Evolutionary conservation across 2,329 filamentous ascomycete species (phyloP), one percentile per base, ranked within the genome.

Genomic region (Orbilia ellipsospora): DNA sequence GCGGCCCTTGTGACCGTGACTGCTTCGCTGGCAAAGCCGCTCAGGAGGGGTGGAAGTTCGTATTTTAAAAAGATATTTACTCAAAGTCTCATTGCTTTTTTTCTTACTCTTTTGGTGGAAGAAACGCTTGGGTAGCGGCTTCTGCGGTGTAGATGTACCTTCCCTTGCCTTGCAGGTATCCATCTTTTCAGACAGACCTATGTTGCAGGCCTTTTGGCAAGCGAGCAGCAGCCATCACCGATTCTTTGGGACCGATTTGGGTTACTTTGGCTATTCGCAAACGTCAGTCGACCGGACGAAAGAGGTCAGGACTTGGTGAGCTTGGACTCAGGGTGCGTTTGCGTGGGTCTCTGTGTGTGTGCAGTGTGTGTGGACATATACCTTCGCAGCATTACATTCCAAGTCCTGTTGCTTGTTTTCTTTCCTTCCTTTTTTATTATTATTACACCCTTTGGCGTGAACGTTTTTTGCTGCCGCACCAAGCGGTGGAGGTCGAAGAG

Each of bases 1-100:
- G 64, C 72, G 72, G 72, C 72, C 72, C 72, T 75, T 75, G 72
- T 75, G 72, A 75, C 64, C 72, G 72, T 69, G 64, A 75, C 64
- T 75, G 72, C 72, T 75, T 75, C 72, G 72, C 72, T 75, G 72
- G 72, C 72, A 75, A 75, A 69, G 64, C 59, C 64, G 64, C 64
- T 54, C 44, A 63, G 70, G 64, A 59, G 72, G 59, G 44, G 50
- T 62, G 55, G 56, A 56, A 26, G 13, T 7, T 23, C 26, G 16
- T 40, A 59, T 23, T 15, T 20, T 45, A 51, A 60, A n/a, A 16
- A 45, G 50, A 48, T 10, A 52, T 23, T 42, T 36, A 36, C 23
- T 23, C 23, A 36, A 36, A 7, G 31, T 36, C 3, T 10, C 31
- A 4, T 7, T 36, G 10, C 10, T 10, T 36, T 6, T 36, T 10